Percentiles rank a stretch among this genome's conserved stretches.
Conservation (phyloP, 2,329 filamentous ascomycete species). For the Thielaviopsis euricoi region DNA sequence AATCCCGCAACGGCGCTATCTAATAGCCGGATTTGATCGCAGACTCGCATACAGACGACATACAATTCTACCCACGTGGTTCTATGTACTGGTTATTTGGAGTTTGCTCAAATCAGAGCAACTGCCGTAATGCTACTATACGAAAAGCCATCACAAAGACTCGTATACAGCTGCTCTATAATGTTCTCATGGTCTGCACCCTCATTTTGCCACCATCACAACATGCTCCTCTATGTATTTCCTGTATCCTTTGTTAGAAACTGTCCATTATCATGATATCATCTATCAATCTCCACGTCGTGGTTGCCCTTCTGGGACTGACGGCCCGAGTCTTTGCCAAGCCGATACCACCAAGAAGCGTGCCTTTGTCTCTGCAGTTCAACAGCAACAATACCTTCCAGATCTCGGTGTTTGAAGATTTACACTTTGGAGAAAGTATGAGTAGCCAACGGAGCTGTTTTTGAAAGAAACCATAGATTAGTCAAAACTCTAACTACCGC, state of each 20-base stretch:
- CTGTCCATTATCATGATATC: neutral
- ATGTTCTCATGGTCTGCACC: too few relatives aligned
- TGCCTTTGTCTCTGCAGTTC: neutral
- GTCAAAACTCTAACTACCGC: neutral
- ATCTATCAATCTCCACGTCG: neutral
- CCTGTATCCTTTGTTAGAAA: neutral
- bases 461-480: neutral
- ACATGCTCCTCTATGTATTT: neutral
- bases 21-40: neutral
- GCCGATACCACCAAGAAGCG: neutral
- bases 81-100: too few relatives aligned
- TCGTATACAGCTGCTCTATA: too few relatives aligned
- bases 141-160: too few relatives aligned
- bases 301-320: neutral
- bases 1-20: neutral
- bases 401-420: conserved; percentile 47
- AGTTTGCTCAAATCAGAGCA: too few relatives aligned
- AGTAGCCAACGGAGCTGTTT: neutral
- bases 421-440: conserved; percentile 50
- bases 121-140: too few relatives aligned
- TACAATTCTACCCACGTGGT: too few relatives aligned
- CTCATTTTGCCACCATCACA: neutral
- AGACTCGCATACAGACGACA: too few relatives aligned
- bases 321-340: neutral
- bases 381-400: conserved; percentile 29